Evolutionary conservation across 805 yeast species (phyloP).

Genomic region (Candida pseudofarinosa): DNA sequence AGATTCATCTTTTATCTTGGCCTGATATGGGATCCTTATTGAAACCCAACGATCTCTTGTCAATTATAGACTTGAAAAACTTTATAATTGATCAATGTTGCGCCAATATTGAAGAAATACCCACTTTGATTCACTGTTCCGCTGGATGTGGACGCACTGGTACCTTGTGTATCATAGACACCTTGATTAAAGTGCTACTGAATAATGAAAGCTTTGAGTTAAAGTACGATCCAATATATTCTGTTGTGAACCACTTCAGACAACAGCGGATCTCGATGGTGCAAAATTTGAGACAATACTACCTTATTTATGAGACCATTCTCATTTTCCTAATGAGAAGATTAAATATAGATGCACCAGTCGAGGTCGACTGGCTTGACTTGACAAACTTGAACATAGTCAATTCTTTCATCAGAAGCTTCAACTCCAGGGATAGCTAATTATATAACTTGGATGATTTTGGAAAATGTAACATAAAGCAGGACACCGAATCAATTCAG

Average conservation of each 20-base stretch:
- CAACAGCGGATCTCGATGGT: slow-evolving; percentile 56
- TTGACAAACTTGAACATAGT: slow-evolving; percentile 10
- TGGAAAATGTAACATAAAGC: not conserved
- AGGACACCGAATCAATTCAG: too few relatives aligned
- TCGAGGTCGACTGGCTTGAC: slow-evolving; percentile 6
- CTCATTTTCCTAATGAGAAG: not conserved
- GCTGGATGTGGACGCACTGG: slow-evolving; percentile 99
- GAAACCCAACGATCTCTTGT: slow-evolving; percentile 53
- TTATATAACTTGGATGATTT: not conserved
- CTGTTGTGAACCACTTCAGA: slow-evolving; percentile 45
- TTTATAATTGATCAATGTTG: slow-evolving; percentile 1
- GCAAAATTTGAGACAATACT: slow-evolving; percentile 52
- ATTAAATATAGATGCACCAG: not conserved
- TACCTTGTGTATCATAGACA: slow-evolving; percentile 45
- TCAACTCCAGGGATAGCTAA: not conserved
- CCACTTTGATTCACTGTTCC: slow-evolving; percentile 82
- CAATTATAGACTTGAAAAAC: slow-evolving; percentile 32
- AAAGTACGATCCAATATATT: slow-evolving; percentile 40
- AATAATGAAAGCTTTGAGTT: slow-evolving; percentile 9
- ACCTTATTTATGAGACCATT: slow-evolving; percentile 44
- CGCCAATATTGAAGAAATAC: slow-evolving; percentile 22
- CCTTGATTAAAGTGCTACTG: slow-evolving; percentile 21
- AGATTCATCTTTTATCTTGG: slow-evolving; percentile 80
- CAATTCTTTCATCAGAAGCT: slow-evolving; percentile 7
- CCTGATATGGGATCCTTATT: slow-evolving; percentile 70